phyloP scores from a whole-genome alignment of 345 rosid species.

The Gossypium australe region DNA sequence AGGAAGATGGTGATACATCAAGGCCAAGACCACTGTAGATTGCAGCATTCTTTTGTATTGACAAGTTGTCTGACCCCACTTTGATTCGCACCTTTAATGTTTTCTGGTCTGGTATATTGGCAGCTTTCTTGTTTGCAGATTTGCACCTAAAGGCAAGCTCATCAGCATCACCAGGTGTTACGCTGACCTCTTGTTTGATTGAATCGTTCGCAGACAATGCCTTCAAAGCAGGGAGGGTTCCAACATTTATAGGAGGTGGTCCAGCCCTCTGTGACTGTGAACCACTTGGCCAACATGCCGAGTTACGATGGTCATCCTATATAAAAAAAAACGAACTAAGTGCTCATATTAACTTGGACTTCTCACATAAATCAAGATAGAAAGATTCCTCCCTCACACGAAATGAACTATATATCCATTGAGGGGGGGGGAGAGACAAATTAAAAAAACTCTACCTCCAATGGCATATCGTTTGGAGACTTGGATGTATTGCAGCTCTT shows the following conservation, averaged over 20 bases:
- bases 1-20: conserved; percentile 69
- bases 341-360: conserved; percentile 16
- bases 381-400: background rate
- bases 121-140: conserved; percentile 30
- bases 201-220: conserved; percentile 31
- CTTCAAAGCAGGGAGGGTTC: conserved; percentile 34
- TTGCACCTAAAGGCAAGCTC: conserved; percentile 33
- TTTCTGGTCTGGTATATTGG: conserved; percentile 51
- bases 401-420: background rate
- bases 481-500: conserved; percentile 40
- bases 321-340: conserved; percentile 15
- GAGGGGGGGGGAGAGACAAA: background rate
- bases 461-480: conserved; percentile 51
- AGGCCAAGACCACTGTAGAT: conserved; percentile 73
- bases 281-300: background rate
- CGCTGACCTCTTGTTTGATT: conserved; percentile 33
- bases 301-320: conserved; percentile 47
- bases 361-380: conserved; percentile 11
- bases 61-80: conserved; percentile 79
- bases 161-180: conserved; percentile 33
- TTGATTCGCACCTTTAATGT: conserved; percentile 69
- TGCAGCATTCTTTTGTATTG: conserved; percentile 58
- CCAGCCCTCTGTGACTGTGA: conserved; percentile 33
- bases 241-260: conserved; percentile 30
- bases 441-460: conserved; percentile 50